phyloP scores from a whole-genome alignment of 2,329 filamentous ascomycete genomes.

The Geosmithia morbida region DNA sequence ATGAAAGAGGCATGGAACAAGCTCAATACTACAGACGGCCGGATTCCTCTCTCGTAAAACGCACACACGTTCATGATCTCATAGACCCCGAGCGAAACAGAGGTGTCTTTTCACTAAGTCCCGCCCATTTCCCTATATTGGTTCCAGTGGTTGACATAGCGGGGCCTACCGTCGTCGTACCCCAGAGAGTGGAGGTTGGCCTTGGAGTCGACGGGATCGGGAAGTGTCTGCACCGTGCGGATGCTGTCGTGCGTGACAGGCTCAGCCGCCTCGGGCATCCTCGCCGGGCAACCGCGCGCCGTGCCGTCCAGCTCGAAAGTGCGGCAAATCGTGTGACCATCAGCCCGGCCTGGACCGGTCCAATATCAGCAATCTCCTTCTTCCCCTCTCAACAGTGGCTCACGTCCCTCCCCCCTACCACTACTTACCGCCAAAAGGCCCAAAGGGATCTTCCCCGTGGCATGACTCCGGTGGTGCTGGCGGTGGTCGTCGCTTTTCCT shows the following conservation, averaged over 20 bases:
- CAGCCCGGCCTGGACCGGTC: constrained; percentile 14
- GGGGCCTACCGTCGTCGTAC: constrained; percentile 12
- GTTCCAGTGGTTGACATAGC: constrained; percentile 22
- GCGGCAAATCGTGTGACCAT: constrained; percentile 12
- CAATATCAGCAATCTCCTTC: neutral
- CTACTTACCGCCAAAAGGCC: constrained; percentile 27
- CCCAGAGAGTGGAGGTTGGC: constrained; percentile 18
- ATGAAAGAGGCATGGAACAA: too few species aligned
- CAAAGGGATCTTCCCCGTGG: constrained; percentile 21
- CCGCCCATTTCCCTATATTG: constrained; percentile 11
- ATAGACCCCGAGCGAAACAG: neutral
- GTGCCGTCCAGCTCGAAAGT: constrained; percentile 24
- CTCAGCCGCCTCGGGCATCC: too few species aligned
- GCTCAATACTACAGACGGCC: too few species aligned
- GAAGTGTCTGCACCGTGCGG: neutral
- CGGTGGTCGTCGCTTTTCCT: neutral
- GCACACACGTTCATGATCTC: too few species aligned
- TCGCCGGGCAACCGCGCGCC: constrained; percentile 4
- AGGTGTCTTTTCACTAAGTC: neutral
- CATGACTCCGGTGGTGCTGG: constrained; percentile 5
- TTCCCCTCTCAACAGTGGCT: neutral
- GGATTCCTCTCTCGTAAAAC: too few species aligned
- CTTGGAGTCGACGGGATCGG: constrained; percentile 11
- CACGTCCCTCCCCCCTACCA: neutral
- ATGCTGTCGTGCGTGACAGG: neutral